Conservation (phyloP, 2,329 filamentous ascomycete species). For the Aspergillus ustus region DNA sequence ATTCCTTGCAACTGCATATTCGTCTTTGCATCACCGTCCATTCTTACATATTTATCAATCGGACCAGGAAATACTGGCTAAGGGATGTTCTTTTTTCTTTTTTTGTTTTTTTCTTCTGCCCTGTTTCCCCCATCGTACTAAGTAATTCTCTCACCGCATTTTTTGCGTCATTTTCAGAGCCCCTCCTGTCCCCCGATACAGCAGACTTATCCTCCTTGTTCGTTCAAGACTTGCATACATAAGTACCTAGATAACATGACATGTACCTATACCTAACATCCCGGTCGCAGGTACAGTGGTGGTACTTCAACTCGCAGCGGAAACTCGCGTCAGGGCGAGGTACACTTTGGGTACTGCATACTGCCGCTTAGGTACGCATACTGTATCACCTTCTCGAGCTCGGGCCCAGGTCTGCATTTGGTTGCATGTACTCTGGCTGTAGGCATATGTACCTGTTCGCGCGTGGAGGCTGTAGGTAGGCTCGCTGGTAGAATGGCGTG, state of each 20-base stretch:
- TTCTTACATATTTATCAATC: not conserved
- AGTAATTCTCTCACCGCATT: constrained; percentile 19
- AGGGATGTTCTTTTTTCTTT: not conserved
- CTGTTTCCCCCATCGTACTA: not conserved
- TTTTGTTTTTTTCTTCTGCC: constrained; percentile 8
- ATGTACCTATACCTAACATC: not conserved
- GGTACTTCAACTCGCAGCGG: not conserved
- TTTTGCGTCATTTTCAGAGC: constrained; percentile 13
- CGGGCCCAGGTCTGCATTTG: not conserved
- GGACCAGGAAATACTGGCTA: not conserved
- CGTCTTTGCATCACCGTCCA: not conserved
- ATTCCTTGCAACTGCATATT: not conserved
- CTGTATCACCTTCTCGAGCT: not conserved
- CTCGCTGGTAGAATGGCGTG: not conserved
- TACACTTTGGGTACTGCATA: not conserved
- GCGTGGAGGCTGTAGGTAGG: not conserved
- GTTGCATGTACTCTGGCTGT: not conserved
- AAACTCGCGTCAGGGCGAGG: not conserved
- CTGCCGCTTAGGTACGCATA: not conserved
- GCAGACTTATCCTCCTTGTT: not conserved
- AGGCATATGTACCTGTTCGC: not conserved
- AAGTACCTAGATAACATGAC: not conserved
- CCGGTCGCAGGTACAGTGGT: not conserved
- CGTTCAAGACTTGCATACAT: not conserved
- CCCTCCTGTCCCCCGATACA: not conserved